These are phyloP conservation scores for Botrytis fabae DNA, from an alignment of 2,329 filamentous ascomycete genomes.

Conservation along the genomic window DNA sequence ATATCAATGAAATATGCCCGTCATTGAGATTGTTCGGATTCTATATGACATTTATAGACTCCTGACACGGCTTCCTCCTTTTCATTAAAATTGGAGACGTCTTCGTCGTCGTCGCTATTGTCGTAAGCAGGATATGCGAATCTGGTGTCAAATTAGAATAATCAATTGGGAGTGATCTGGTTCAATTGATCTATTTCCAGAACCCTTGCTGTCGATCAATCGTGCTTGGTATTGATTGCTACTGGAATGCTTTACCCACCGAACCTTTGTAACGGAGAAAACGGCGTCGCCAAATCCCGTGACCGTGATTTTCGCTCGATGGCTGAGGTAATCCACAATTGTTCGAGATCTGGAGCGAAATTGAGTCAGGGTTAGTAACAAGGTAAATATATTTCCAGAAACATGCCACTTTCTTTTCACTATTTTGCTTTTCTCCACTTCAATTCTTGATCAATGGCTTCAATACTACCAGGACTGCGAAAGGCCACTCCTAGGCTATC, in stretches of 20 bases:
- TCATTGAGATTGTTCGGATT: background rate
- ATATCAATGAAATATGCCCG: background rate
- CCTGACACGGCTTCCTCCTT: background rate
- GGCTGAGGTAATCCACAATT: slow-evolving; percentile 11
- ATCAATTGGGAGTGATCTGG: background rate
- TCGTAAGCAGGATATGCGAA: slow-evolving; percentile 8
- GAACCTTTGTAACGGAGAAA: background rate
- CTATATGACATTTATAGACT: background rate
- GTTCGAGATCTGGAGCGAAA: background rate
- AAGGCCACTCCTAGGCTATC: slow-evolving; percentile 36
- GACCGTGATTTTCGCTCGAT: background rate
- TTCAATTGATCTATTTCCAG: background rate
- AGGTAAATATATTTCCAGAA: background rate
- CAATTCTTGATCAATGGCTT: slow-evolving; percentile 37
- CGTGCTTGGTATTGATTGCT: background rate
- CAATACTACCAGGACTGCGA: slow-evolving; percentile 37
- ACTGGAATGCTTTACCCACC: background rate
- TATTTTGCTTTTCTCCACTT: background rate
- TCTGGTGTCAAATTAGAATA: background rate
- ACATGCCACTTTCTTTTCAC: slow-evolving; percentile 9
- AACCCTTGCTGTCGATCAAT: slow-evolving; percentile 9
- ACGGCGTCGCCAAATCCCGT: background rate
- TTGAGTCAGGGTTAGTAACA: background rate
- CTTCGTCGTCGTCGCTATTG: background rate
- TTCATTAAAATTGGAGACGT: background rate